Percentiles rank a stretch among this genome's conserved stretches.
phyloP scores from a whole-genome alignment of 768 basidiomycete genomes.

The Pleurotus pulmonarius region DNA sequence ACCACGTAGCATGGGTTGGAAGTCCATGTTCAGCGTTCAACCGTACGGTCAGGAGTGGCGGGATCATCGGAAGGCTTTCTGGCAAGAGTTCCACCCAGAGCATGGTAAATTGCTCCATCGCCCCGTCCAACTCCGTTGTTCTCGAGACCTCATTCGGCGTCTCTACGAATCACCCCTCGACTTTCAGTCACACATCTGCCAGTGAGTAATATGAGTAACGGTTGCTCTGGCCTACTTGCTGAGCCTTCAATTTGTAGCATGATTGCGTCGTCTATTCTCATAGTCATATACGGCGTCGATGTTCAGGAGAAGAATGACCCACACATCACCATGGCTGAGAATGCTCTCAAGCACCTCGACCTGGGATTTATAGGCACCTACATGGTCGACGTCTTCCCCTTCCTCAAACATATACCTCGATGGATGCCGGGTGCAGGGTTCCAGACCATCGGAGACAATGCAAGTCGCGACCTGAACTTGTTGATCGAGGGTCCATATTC shows the following conservation, averaged over 20 bases:
- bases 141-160: constrained; percentile 15
- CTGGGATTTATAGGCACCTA: constrained; percentile 24
- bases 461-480: background rate
- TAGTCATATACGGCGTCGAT: constrained; percentile 30
- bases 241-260: constrained; percentile 11
- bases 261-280: constrained; percentile 24
- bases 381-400: constrained; percentile 26
- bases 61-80: constrained; percentile 21
- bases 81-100: constrained; percentile 21
- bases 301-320: constrained; percentile 27
- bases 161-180: constrained; percentile 14
- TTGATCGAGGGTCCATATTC: background rate
- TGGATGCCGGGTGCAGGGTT: constrained; percentile 33
- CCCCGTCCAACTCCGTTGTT: constrained; percentile 19
- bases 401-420: constrained; percentile 28
- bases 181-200: constrained; percentile 10
- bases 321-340: constrained; percentile 26
- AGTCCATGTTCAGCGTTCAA: constrained; percentile 24
- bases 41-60: constrained; percentile 27
- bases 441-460: background rate
- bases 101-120: constrained; percentile 13
- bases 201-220: constrained; percentile 5
- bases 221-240: constrained; percentile 7
- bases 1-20: constrained; percentile 26
- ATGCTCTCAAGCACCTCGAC: constrained; percentile 22